These are phyloP conservation scores for Candida vaughaniae DNA, from an alignment of 805 yeast species.

Conservation along the genomic window DNA sequence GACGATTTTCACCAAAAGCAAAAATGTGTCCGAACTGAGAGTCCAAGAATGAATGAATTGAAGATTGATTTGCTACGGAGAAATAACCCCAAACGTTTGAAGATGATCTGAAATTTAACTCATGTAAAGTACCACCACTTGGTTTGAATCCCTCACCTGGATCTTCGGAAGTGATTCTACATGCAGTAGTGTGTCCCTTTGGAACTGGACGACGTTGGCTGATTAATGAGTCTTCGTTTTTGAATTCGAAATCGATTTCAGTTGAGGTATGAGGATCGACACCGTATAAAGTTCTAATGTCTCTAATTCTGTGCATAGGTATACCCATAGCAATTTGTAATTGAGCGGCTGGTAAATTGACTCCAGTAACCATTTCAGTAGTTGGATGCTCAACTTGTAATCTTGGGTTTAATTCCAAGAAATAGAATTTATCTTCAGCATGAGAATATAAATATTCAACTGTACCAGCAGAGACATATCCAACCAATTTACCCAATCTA, in stretches of 20 bases:
- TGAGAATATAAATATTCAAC: conserved; percentile 96
- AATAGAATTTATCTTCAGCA: conserved; percentile 91
- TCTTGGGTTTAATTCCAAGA: conserved; percentile 96
- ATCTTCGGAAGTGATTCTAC: conserved; percentile 98
- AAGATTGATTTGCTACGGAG: conserved; percentile 94
- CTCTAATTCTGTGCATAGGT: conserved; percentile 92
- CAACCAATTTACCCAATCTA: conserved; percentile 92
- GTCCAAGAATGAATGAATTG: conserved; percentile 96
- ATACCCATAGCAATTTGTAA: conserved; percentile 99
- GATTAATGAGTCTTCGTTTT: conserved; percentile 63
- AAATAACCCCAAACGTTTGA: conserved; percentile 99
- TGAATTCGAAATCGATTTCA: conserved; percentile 87
- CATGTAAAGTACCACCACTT: conserved; percentile 94
- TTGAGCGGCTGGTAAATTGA: conserved; percentile 97
- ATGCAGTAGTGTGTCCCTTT: conserved; percentile 98
- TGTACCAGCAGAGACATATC: conserved; percentile 99
- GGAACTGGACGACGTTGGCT: conserved; percentile 93
- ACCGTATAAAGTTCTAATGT: conserved; percentile 89
- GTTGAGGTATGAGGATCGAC: conserved; percentile 93
- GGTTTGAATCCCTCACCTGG: conserved; percentile 99
- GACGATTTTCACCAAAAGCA: conserved; percentile 98
- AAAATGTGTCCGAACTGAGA: conserved; percentile 99
- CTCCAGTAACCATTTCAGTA: conserved; percentile 99
- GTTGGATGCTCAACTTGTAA: conserved; percentile 99
- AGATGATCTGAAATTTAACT: conserved; percentile 93